Conservation (phyloP, 1,284 basidiomycete genomes). For the Thecaphora thlaspeos region DNA sequence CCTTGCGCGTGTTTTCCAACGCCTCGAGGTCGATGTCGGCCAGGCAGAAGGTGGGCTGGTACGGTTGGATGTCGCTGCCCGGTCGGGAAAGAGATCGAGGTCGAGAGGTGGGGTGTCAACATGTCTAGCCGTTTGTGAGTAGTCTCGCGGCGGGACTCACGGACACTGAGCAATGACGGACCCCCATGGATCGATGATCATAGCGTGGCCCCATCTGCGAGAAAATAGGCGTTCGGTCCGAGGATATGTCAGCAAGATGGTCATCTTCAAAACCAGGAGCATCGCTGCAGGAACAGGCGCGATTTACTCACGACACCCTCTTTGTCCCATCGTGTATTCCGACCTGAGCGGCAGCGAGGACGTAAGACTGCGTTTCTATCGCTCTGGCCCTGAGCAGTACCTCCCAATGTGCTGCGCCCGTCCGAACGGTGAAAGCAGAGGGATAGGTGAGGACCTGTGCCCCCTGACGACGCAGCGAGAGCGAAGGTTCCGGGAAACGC, state of each 20-base stretch:
- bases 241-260: no score
- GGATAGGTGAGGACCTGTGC: constrained; percentile 62
- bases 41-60: constrained; percentile 47
- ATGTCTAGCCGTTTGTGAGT: neutral
- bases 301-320: constrained; percentile 27
- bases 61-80: constrained; percentile 47
- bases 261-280: no score
- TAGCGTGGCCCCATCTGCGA: constrained; percentile 53
- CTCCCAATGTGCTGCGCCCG: constrained; percentile 58
- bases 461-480: constrained; percentile 59
- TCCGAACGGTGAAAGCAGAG: constrained; percentile 61
- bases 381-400: constrained; percentile 56
- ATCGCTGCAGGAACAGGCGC: neutral
- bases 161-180: constrained; percentile 50
- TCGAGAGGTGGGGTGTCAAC: no score
- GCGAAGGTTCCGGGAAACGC: constrained; percentile 61
- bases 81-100: neutral
- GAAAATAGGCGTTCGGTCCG: no score
- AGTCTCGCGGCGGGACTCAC: constrained; percentile 6
- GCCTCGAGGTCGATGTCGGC: constrained; percentile 49
- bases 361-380: constrained; percentile 59
- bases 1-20: constrained; percentile 35
- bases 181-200: constrained; percentile 56
- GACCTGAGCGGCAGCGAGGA: constrained; percentile 58
- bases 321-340: constrained; percentile 51